These are phyloP conservation scores for Lachancea fermentati DNA, from an alignment of 805 yeast species.

Conservation along the genomic window DNA sequence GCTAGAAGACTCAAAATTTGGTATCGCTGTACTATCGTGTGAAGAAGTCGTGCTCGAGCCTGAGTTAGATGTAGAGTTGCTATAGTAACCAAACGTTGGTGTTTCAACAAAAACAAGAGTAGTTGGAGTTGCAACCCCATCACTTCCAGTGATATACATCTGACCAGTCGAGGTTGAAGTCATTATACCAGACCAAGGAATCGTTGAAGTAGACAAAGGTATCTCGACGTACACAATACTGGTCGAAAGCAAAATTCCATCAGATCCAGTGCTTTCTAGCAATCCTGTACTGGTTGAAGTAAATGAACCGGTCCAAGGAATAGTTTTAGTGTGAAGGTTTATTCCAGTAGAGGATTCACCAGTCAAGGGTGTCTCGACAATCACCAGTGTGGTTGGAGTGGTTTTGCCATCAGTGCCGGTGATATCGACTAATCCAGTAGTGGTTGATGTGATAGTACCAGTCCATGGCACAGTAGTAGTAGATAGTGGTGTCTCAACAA, in stretches of 20 bases:
- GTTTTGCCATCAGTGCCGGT: slow-evolving; percentile 8
- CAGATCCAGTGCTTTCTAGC: slow-evolving; percentile 10
- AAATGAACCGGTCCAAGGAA: slow-evolving; percentile 7
- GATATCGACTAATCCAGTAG: too few relatives aligned
- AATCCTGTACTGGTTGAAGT: slow-evolving; percentile 10
- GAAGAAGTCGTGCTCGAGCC: too few relatives aligned
- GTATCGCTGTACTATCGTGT: too few relatives aligned
- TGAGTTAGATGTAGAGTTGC: too few relatives aligned
- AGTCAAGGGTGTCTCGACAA: slow-evolving; percentile 9
- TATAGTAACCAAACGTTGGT: too few relatives aligned
- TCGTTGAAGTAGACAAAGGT: slow-evolving; percentile 8
- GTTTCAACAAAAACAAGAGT: slow-evolving; percentile 6
- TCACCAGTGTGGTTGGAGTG: slow-evolving; percentile 9
- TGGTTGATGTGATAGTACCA: too few relatives aligned
- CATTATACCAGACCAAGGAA: slow-evolving; percentile 11
- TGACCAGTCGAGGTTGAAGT: slow-evolving; percentile 8
- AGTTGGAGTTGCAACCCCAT: slow-evolving; percentile 6
- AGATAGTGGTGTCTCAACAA: too few relatives aligned
- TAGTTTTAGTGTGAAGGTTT: background rate
- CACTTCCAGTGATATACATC: slow-evolving; percentile 3
- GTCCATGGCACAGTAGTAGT: too few relatives aligned
- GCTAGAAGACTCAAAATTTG: too few relatives aligned
- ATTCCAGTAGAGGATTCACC: slow-evolving; percentile 2
- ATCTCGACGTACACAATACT: slow-evolving; percentile 14
- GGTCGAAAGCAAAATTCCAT: slow-evolving; percentile 10